A percentile compares a stretch with the other conserved stretches of the same genome.
These are phyloP conservation scores for Starmerella vaccinii DNA, from an alignment of 805 yeast species.

Conservation along the genomic window DNA sequence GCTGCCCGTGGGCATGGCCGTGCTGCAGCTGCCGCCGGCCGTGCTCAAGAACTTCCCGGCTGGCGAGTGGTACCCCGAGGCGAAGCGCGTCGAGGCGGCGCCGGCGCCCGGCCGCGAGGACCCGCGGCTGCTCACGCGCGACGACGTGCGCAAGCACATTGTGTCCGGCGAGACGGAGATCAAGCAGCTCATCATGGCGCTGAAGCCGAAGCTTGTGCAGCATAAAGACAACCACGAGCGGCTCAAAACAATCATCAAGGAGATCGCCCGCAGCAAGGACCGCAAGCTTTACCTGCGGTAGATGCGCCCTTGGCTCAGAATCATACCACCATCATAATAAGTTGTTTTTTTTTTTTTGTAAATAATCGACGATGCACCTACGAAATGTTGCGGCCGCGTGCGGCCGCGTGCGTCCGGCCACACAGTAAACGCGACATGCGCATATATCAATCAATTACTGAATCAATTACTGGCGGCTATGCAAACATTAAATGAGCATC, in stretches of 20 bases:
- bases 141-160: constrained; percentile 60
- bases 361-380: too few relatives aligned
- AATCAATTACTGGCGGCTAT: too few relatives aligned
- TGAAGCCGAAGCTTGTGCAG: constrained; percentile 51
- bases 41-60: constrained; percentile 57
- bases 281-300: constrained; percentile 30
- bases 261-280: constrained; percentile 45
- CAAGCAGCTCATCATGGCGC: constrained; percentile 50
- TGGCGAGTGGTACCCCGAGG: constrained; percentile 76
- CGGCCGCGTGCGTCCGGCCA: too few relatives aligned
- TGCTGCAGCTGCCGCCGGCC: constrained; percentile 52
- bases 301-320: neutral
- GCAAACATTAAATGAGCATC: too few relatives aligned
- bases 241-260: constrained; percentile 48
- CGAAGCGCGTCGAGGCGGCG: constrained; percentile 26
- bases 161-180: constrained; percentile 39
- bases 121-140: constrained; percentile 47
- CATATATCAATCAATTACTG: too few relatives aligned
- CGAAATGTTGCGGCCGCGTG: too few relatives aligned
- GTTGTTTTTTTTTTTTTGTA: too few relatives aligned
- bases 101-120: constrained; percentile 26
- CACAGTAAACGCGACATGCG: too few relatives aligned
- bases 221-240: constrained; percentile 55
- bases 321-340: too few relatives aligned
- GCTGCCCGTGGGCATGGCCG: constrained; percentile 44